Conservation (phyloP, 2,329 filamentous ascomycete species). For the Bisporella sp. region DNA sequence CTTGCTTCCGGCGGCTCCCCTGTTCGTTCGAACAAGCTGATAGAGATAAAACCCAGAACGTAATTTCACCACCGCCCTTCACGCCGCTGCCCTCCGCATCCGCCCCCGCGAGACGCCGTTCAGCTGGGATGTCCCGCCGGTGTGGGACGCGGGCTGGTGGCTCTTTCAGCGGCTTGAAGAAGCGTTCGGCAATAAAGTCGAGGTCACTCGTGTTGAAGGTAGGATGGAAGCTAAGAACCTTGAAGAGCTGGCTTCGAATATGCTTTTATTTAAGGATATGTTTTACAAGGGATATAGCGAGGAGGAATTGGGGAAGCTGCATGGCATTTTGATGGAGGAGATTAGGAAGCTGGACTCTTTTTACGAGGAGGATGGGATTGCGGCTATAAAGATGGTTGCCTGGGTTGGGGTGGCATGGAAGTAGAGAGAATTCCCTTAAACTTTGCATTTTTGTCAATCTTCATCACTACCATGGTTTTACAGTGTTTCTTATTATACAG, state of each 20-base stretch:
- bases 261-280: slow-evolving; percentile 13
- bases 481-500: too few relatives aligned
- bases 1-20: not conserved
- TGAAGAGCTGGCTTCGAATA: slow-evolving; percentile 12
- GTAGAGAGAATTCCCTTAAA: not conserved
- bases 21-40: not conserved
- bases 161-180: slow-evolving; percentile 9
- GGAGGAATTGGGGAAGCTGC: slow-evolving; percentile 8
- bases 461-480: too few relatives aligned
- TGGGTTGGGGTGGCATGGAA: slow-evolving; percentile 1
- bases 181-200: slow-evolving; percentile 9
- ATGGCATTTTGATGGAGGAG: slow-evolving; percentile 7
- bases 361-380: not conserved
- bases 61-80: slow-evolving; percentile 8
- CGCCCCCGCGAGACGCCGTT: slow-evolving; percentile 8
- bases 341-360: slow-evolving; percentile 8
- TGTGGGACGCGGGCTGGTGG: slow-evolving; percentile 6
- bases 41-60: slow-evolving; percentile 1
- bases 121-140: not conserved
- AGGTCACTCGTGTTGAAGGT: slow-evolving; percentile 5
- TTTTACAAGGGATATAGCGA: slow-evolving; percentile 13
- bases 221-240: slow-evolving; percentile 4
- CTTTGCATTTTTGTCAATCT: too few relatives aligned
- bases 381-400: not conserved
- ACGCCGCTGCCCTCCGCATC: slow-evolving; percentile 1